Evolutionary conservation across 768 basidiomycete genomes (phyloP).

Genomic region (Suillus hirtellus): DNA sequence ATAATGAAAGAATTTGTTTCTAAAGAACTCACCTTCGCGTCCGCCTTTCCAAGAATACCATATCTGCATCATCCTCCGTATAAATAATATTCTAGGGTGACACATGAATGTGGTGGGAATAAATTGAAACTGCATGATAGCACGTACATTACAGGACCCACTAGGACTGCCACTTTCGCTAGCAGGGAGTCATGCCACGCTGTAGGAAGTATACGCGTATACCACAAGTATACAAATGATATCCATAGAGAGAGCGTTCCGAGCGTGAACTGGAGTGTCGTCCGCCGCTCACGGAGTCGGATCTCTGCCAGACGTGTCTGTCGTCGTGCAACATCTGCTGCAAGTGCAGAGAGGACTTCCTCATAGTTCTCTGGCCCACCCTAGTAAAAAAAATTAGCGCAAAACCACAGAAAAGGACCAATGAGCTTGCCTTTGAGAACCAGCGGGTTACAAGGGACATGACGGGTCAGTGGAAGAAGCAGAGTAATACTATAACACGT

Average conservation of each 20-base stretch:
- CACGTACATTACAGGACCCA: conserved; percentile 80
- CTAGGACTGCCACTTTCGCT: conserved; percentile 52
- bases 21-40: conserved; percentile 60
- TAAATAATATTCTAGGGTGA: conserved; percentile 62
- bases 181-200: conserved; percentile 27
- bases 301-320: conserved; percentile 79
- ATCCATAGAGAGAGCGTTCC: conserved; percentile 78
- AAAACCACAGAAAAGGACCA: neutral
- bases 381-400: conserved; percentile 12
- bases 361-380: conserved; percentile 66
- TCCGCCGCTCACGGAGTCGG: conserved; percentile 78
- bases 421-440: conserved; percentile 27
- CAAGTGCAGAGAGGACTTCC: conserved; percentile 64
- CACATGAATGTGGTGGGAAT: neutral
- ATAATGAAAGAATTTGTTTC: conserved; percentile 1
- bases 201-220: conserved; percentile 54
- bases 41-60: conserved; percentile 83
- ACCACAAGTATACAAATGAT: conserved; percentile 74
- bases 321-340: conserved; percentile 68
- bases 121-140: neutral
- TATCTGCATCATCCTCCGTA: conserved; percentile 76
- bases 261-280: conserved; percentile 74
- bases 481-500: conserved; percentile 1
- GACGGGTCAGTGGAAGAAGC: conserved; percentile 12
- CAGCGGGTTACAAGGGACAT: conserved; percentile 33